phyloP scores from a whole-genome alignment of 192 early-diverging fungal species.

The Linnemannia exigua region DNA sequence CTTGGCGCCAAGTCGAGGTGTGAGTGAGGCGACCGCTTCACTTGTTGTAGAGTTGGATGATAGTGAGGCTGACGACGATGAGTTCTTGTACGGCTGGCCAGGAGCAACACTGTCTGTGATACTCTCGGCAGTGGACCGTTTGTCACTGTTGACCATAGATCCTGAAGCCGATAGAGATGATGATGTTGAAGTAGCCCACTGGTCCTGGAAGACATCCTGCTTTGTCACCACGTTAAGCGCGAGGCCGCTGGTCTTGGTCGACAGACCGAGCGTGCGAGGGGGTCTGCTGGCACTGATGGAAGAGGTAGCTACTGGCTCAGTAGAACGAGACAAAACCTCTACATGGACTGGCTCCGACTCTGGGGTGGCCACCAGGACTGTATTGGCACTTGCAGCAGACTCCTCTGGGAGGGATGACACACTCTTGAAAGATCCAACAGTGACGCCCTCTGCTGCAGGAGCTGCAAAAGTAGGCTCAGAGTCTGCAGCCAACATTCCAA shows the following conservation, averaged over 20 bases:
- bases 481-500: slow-evolving; percentile 1
- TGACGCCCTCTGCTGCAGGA: background rate
- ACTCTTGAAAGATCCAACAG: slow-evolving; percentile 11
- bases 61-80: slow-evolving; percentile 12
- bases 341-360: background rate
- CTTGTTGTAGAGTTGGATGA: slow-evolving; percentile 15
- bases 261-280: slow-evolving; percentile 26
- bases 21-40: slow-evolving; percentile 4
- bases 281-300: slow-evolving; percentile 8
- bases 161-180: slow-evolving; percentile 26
- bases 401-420: background rate
- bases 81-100: background rate
- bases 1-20: slow-evolving; percentile 15
- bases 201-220: slow-evolving; percentile 46
- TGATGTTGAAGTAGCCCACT: slow-evolving; percentile 22
- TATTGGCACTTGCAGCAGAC: too few species aligned
- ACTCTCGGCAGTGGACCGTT: slow-evolving; percentile 5
- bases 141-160: slow-evolving; percentile 27
- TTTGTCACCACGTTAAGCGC: slow-evolving; percentile 43
- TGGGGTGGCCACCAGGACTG: background rate
- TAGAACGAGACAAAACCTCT: background rate
- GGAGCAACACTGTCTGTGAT: background rate
- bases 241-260: slow-evolving; percentile 18
- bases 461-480: background rate
- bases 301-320: background rate